A percentile compares a stretch with the other conserved stretches of the same genome.
These are phyloP conservation scores for Saturnispora diversa DNA, from an alignment of 805 yeast genomes.

Conservation along the genomic window DNA sequence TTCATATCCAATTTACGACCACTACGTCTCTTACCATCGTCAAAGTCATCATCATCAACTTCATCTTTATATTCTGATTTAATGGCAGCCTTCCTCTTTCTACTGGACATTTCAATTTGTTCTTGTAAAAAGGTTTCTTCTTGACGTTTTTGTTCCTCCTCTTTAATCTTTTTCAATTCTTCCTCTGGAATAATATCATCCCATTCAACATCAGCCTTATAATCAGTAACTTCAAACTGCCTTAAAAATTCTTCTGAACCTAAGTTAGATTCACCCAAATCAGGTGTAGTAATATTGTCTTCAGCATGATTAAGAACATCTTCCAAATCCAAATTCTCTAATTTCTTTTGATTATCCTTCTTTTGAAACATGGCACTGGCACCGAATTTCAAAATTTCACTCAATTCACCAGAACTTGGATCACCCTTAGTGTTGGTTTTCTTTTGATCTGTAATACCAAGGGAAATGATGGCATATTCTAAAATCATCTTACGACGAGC, in stretches of 20 bases:
- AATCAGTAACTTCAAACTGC: constrained; percentile 97
- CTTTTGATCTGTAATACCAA: constrained; percentile 80
- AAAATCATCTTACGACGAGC: constrained; percentile 97
- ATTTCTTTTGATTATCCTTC: constrained; percentile 84
- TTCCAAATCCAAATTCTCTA: constrained; percentile 90
- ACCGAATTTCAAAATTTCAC: constrained; percentile 93
- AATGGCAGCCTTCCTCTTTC: constrained; percentile 64
- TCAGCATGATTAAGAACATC: constrained; percentile 96
- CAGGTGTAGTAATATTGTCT: constrained; percentile 94
- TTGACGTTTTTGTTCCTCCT: constrained; percentile 76
- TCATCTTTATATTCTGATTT: constrained; percentile 38
- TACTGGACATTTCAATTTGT: constrained; percentile 79
- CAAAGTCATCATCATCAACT: constrained; percentile 35
- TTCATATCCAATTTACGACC: constrained; percentile 35
- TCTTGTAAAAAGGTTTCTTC: constrained; percentile 85
- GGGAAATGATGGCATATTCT: constrained; percentile 93
- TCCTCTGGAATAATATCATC: constrained; percentile 97
- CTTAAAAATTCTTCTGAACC: constrained; percentile 97
- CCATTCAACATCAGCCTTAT: constrained; percentile 98
- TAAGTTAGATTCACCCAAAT: constrained; percentile 90
- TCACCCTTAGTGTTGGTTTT: constrained; percentile 51
- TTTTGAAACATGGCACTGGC: constrained; percentile 98
- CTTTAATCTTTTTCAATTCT: constrained; percentile 80
- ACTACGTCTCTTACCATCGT: constrained; percentile 27
- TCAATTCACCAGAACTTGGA: constrained; percentile 75